phyloP scores from a whole-genome alignment of 352 stramenopile species.

The Phytophthora boehmeriae region DNA sequence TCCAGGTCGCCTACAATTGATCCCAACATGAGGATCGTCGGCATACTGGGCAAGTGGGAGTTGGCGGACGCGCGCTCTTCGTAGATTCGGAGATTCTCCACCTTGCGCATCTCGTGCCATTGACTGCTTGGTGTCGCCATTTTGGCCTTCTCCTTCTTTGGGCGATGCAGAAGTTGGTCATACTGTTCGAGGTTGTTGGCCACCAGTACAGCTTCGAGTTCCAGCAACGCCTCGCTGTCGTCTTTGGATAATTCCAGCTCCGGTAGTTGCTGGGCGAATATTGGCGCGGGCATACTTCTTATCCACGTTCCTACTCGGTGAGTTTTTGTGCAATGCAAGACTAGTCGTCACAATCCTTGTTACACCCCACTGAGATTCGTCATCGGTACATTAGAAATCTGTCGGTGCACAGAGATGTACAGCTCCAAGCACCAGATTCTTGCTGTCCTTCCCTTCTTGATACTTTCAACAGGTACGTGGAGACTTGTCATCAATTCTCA shows the following conservation, averaged over 20 bases:
- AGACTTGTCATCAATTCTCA: no score
- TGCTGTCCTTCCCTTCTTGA: no score
- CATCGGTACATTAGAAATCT: background rate
- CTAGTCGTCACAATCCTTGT: background rate
- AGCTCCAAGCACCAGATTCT: background rate
- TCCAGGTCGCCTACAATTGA: slow-evolving; percentile 34
- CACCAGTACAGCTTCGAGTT: slow-evolving; percentile 26
- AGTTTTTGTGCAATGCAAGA: slow-evolving; percentile 21
- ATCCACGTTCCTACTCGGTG: background rate
- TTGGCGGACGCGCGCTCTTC: slow-evolving; percentile 16
- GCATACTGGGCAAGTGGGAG: slow-evolving; percentile 8
- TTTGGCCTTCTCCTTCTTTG: slow-evolving; percentile 15
- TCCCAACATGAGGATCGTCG: slow-evolving; percentile 33
- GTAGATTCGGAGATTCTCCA: slow-evolving; percentile 33
- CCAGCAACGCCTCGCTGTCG: slow-evolving; percentile 17
- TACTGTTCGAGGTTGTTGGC: slow-evolving; percentile 31
- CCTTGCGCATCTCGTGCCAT: slow-evolving; percentile 37
- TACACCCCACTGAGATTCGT: slow-evolving; percentile 15
- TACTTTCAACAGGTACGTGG: no score
- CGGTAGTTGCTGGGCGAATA: slow-evolving; percentile 19
- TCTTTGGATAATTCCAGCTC: slow-evolving; percentile 24
- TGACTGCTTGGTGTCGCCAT: slow-evolving; percentile 5
- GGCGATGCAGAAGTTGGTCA: slow-evolving; percentile 13
- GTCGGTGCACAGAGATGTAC: background rate
- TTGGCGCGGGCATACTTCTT: slow-evolving; percentile 10